Conservation (phyloP, 345 rosid genomes). For the Citrus cavaleriei region DNA sequence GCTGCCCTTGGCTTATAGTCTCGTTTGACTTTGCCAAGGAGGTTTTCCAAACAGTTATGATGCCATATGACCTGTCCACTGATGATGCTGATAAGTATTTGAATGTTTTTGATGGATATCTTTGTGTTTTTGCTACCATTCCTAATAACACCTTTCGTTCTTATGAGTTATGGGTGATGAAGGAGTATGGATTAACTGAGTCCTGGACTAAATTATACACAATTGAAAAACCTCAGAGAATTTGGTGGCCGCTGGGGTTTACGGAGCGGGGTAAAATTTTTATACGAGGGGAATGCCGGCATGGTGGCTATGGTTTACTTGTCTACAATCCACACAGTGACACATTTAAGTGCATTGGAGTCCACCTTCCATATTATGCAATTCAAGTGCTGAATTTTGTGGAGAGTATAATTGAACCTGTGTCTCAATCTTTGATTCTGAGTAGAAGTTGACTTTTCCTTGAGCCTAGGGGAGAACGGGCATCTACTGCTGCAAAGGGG, state of each 20-base stretch:
- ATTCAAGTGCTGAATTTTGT: constrained; percentile 11
- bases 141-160: background rate
- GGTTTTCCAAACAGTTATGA: background rate
- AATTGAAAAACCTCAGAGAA: constrained; percentile 2
- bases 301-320: constrained; percentile 6
- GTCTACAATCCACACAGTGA: background rate
- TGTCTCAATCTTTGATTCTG: background rate
- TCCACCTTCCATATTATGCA: constrained; percentile 6
- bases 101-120: constrained; percentile 9
- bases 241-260: constrained; percentile 15
- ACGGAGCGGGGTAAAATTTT: constrained; percentile 4
- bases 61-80: constrained; percentile 1
- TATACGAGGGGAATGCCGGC: constrained; percentile 1
- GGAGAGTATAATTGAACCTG: constrained; percentile 8
- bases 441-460: background rate
- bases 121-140: constrained; percentile 12
- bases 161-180: constrained; percentile 15
- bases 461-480: background rate
- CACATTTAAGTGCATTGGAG: constrained; percentile 9
- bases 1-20: constrained; percentile 16
- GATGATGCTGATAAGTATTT: constrained; percentile 9
- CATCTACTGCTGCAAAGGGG: background rate
- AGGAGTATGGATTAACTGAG: constrained; percentile 10
- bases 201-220: constrained; percentile 6
- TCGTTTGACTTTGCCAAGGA: constrained; percentile 9